phyloP scores from a whole-genome alignment of 805 yeast species.

The Saccharomycopsis sp. region DNA sequence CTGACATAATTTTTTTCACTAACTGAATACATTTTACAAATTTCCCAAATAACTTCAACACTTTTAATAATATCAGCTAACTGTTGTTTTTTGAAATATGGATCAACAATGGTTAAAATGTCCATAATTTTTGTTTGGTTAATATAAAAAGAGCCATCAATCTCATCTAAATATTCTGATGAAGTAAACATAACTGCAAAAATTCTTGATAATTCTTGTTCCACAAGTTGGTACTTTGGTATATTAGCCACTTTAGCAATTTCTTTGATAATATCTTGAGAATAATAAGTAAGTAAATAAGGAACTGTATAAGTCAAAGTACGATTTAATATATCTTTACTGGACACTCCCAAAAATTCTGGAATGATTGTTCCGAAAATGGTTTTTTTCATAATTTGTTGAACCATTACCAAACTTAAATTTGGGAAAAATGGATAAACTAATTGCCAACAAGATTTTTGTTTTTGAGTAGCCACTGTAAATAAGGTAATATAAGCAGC shows the following conservation, averaged over 20 bases:
- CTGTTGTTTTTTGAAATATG: conserved; percentile 30
- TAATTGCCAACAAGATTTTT: conserved; percentile 66
- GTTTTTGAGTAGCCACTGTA: conserved; percentile 43
- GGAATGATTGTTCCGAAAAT: conserved; percentile 49
- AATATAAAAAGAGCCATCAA: conserved; percentile 20
- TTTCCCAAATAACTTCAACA: conserved; percentile 28
- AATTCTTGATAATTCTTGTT: conserved; percentile 39
- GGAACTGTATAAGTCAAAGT: conserved; percentile 74
- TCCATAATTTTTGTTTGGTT: conserved; percentile 40
- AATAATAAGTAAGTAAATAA: conserved; percentile 54
- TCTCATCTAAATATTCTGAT: conserved; percentile 22
- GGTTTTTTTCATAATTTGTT: conserved; percentile 38
- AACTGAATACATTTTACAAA: conserved; percentile 33
- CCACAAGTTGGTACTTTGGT: conserved; percentile 36
- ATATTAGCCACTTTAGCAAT: conserved; percentile 45
- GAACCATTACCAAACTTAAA: conserved; percentile 53
- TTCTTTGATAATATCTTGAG: conserved; percentile 48
- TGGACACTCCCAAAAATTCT: conserved; percentile 52
- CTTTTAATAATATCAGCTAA: conserved; percentile 23
- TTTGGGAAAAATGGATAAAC: conserved; percentile 72
- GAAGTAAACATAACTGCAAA: conserved; percentile 49
- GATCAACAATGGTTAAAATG: conserved; percentile 43
- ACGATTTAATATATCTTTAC: conserved; percentile 50
- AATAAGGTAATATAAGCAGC: conserved; percentile 58
- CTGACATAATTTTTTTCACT: conserved; percentile 23